These are phyloP conservation scores for Aspergillus ochraceus DNA, from an alignment of 2,329 filamentous ascomycete genomes.

Conservation along the genomic window DNA sequence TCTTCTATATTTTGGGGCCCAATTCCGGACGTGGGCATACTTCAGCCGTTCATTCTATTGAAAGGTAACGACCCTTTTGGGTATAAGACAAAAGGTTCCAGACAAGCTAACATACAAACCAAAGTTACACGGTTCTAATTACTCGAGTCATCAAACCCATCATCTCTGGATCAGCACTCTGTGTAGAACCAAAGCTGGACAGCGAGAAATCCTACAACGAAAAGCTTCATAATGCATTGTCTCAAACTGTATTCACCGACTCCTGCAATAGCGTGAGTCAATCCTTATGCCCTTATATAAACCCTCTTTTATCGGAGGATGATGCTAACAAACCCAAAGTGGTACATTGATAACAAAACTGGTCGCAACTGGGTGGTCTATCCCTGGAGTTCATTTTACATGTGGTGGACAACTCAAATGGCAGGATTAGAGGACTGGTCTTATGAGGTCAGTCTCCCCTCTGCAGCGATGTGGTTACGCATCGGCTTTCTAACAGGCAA, in stretches of 20 bases:
- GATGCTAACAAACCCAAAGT: slow-evolving; percentile 1
- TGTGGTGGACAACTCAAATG: slow-evolving; percentile 12
- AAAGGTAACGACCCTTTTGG: slow-evolving; percentile 14
- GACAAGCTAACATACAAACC: neutral
- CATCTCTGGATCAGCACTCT: slow-evolving; percentile 2
- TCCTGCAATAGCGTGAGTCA: slow-evolving; percentile 14
- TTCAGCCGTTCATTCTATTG: slow-evolving; percentile 14
- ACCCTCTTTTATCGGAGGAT: neutral
- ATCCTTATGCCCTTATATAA: neutral
- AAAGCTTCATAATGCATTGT: slow-evolving; percentile 5
- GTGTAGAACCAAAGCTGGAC: slow-evolving; percentile 13
- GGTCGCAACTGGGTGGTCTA: slow-evolving; percentile 19
- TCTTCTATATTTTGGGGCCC: slow-evolving; percentile 22
- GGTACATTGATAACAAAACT: slow-evolving; percentile 16
- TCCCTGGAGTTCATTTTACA: slow-evolving; percentile 19
- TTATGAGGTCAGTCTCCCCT: neutral
- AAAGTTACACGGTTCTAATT: slow-evolving; percentile 15
- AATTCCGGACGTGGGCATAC: slow-evolving; percentile 18
- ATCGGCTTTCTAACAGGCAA: too few species aligned
- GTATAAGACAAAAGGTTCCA: neutral
- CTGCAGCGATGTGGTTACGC: too few species aligned
- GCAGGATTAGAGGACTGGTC: slow-evolving; percentile 2
- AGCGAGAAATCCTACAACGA: slow-evolving; percentile 14
- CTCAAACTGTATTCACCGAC: slow-evolving; percentile 13
- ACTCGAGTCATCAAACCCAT: slow-evolving; percentile 13